These are phyloP conservation scores for Monosporascus cannonballus DNA, from an alignment of 2,329 filamentous ascomycete genomes.

Conservation along the genomic window DNA sequence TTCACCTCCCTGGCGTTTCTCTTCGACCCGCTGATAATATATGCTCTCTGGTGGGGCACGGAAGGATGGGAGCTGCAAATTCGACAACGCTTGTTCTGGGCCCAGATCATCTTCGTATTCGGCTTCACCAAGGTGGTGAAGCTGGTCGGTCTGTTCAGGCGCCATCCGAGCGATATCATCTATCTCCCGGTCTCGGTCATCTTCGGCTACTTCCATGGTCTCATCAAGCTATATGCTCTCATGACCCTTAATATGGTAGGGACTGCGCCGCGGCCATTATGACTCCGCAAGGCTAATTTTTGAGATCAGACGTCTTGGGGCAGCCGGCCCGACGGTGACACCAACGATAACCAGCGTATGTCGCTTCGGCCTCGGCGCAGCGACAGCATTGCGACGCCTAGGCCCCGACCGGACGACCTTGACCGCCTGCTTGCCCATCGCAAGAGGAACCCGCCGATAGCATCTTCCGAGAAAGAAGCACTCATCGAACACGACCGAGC, in stretches of 20 bases:
- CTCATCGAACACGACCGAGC: slow-evolving; percentile 12
- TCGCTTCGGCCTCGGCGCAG: slow-evolving; percentile 37
- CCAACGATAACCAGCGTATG: slow-evolving; percentile 70
- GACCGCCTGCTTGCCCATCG: slow-evolving; percentile 15
- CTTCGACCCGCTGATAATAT: slow-evolving; percentile 68
- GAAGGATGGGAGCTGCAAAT: slow-evolving; percentile 49
- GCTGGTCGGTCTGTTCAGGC: slow-evolving; percentile 77
- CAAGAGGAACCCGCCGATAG: slow-evolving; percentile 6
- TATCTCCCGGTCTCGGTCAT: slow-evolving; percentile 79
- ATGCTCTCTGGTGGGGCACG: slow-evolving; percentile 63
- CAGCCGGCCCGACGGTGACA: slow-evolving; percentile 84
- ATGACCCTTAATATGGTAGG: slow-evolving; percentile 75
- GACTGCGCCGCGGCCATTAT: neutral
- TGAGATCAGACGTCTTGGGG: slow-evolving; percentile 85
- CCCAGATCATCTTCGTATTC: slow-evolving; percentile 69
- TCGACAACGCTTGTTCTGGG: slow-evolving; percentile 51
- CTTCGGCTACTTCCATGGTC: slow-evolving; percentile 88
- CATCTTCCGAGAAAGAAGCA: slow-evolving; percentile 18
- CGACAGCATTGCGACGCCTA: slow-evolving; percentile 29
- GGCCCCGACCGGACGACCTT: slow-evolving; percentile 25
- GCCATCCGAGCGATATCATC: slow-evolving; percentile 74
- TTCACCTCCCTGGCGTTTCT: slow-evolving; percentile 82
- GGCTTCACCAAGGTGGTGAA: slow-evolving; percentile 85
- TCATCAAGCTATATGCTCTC: slow-evolving; percentile 86
- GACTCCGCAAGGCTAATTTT: neutral